Percentiles rank a stretch among this genome's conserved stretches.
Evolutionary conservation across 441 rosid genomes (phyloP).

Genomic region (Geranium incanum): DNA sequence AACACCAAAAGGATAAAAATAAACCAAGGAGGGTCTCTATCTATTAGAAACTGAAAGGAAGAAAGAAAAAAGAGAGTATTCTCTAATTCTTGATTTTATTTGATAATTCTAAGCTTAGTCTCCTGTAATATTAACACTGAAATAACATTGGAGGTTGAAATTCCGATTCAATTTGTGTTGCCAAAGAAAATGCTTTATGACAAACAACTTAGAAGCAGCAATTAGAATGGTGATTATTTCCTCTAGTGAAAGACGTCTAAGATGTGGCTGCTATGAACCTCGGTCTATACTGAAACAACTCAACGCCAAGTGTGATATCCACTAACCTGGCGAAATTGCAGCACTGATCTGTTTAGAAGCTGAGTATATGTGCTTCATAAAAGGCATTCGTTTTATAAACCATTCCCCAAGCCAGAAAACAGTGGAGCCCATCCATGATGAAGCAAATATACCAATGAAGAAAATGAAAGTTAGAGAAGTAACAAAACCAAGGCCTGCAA

Average conservation of each 20-base stretch:
- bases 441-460: conserved; percentile 81
- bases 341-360: conserved; percentile 95
- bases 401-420: conserved; percentile 84
- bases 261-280: neutral
- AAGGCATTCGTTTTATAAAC: conserved; percentile 92
- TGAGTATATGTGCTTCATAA: conserved; percentile 75
- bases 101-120: too few relatives aligned
- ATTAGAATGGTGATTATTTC: too few relatives aligned
- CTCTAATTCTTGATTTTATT: too few relatives aligned
- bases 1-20: too few relatives aligned
- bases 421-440: conserved; percentile 91
- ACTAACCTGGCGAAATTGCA: conserved; percentile 77
- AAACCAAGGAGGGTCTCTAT: too few relatives aligned
- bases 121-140: too few relatives aligned
- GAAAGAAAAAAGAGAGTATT: too few relatives aligned
- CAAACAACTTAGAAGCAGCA: too few relatives aligned
- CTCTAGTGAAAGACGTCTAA: neutral
- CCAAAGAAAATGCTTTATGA: too few relatives aligned
- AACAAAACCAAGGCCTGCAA: conserved; percentile 81
- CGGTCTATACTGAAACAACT: neutral
- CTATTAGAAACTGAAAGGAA: too few relatives aligned
- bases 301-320: neutral
- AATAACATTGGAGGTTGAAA: too few relatives aligned
- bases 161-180: too few relatives aligned
- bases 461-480: conserved; percentile 78